Evolutionary conservation across 768 basidiomycete genomes (phyloP), one percentile per base, ranked within the genome.

Genomic region (Tylopilus felleus): DNA sequence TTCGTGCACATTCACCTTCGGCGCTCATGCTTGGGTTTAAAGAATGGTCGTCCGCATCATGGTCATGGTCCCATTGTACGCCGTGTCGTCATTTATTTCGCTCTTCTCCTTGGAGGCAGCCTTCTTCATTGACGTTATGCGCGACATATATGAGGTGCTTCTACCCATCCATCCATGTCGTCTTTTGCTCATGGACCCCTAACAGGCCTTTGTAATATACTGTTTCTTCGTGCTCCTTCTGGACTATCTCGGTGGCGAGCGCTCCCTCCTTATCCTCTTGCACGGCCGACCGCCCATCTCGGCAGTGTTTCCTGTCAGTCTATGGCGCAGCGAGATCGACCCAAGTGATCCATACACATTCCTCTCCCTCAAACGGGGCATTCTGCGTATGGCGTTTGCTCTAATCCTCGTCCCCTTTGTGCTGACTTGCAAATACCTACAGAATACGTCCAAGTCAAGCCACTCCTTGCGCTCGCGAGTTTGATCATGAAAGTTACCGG

Each of bases 391-490:
- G 56, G 16, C 56, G 35, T 73, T 72, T 9, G 29, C 14, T 22
- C 7, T 12, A 8, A 14, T 16, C 29, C n/a, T 48, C 29, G 27
- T 14, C 41, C 27, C 38, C 27, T 22, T 25, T 22, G 17, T 28
- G 48, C 35, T 57, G 25, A 60, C 55, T 10, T 9, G 16, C 16
- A 31, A 35, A n/a, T 25, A 43, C 44, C 23, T 38, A 51, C 63
- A 98, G 96, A 98, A 78, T 98, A 99, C 68, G 96, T 98, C 1
- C 93, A 98, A 70, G 77, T 98, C 53, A 99, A 99, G 65, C 97
- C 97, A 1, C 68, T 96, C 0, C 77, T 99, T 0, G 95, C 96
- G 0, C 66, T 88, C 2, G 84, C 81, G 2, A 98, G 93, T 5
- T 72, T 97, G 52, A 81, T 95, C 27, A 79, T 97, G 62, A 98